A percentile compares a stretch with the other conserved stretches of the same genome.
Evolutionary conservation across 164 flowering plant species (phyloP).

Genomic region (Vitis vinifera): DNA sequence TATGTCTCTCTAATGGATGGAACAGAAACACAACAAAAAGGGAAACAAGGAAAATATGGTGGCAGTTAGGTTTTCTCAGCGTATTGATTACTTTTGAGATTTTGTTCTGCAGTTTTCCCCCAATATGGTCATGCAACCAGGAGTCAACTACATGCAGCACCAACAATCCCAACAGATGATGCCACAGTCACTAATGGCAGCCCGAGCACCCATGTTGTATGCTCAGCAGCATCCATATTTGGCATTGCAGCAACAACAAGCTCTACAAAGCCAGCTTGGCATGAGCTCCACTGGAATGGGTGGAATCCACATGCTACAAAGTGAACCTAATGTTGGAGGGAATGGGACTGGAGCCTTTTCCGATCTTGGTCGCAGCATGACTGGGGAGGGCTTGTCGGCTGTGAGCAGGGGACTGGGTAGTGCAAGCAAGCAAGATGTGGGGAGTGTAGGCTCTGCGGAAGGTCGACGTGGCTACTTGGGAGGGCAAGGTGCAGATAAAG

Average conservation of each 20-base stretch:
- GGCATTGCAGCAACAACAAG: constrained; percentile 4
- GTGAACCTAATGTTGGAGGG: neutral
- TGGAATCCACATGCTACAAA: neutral
- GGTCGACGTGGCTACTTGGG: neutral
- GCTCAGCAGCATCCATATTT: constrained; percentile 3
- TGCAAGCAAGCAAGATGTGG: neutral
- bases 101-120: neutral
- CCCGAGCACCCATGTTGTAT: constrained; percentile 7
- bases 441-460: constrained; percentile 6
- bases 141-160: constrained; percentile 6
- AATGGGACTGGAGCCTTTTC: neutral
- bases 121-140: constrained; percentile 1
- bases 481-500: neutral
- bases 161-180: constrained; percentile 4
- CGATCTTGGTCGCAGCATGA: neutral
- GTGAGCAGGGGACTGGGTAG: neutral
- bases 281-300: constrained; percentile 1
- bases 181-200: neutral
- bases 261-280: constrained; percentile 4
- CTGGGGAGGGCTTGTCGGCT: constrained; percentile 4
- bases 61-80: neutral
- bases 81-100: neutral
- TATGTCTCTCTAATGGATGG: too few relatives aligned
- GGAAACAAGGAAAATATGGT: neutral
- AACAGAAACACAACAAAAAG: neutral